These are phyloP conservation scores for Boletus reticuloceps DNA, from an alignment of 768 basidiomycete species.

Conservation along the genomic window DNA sequence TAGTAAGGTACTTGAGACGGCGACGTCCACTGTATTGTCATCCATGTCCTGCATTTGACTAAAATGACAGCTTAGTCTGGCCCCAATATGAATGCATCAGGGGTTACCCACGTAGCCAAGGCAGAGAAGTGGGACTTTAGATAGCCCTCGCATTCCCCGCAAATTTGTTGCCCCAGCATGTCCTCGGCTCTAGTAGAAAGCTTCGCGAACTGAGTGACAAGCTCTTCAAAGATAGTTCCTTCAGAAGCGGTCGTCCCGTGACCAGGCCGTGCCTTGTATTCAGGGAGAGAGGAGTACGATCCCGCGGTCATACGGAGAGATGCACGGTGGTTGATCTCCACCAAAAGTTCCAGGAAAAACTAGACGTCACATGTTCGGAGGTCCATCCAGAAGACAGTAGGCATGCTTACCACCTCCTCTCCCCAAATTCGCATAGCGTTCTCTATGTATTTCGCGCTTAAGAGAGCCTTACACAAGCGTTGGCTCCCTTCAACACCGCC, in stretches of 20 bases:
- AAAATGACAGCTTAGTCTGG: not conserved
- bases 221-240: slow-evolving; percentile 77
- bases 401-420: slow-evolving; percentile 76
- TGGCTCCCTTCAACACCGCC: slow-evolving; percentile 82
- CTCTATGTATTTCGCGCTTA: slow-evolving; percentile 76
- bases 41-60: slow-evolving; percentile 6
- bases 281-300: slow-evolving; percentile 50
- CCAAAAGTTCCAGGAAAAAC: slow-evolving; percentile 93
- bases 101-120: slow-evolving; percentile 39
- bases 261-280: slow-evolving; percentile 24
- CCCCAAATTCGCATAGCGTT: slow-evolving; percentile 77
- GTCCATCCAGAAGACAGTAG: not conserved
- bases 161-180: slow-evolving; percentile 82
- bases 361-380: slow-evolving; percentile 30
- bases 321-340: slow-evolving; percentile 65
- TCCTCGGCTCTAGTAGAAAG: slow-evolving; percentile 75
- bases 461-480: slow-evolving; percentile 78
- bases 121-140: slow-evolving; percentile 71
- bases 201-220: slow-evolving; percentile 61
- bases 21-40: slow-evolving; percentile 32
- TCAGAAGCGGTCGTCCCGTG: slow-evolving; percentile 38
- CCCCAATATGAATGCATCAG: not conserved
- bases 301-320: slow-evolving; percentile 55
- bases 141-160: slow-evolving; percentile 73
- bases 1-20: slow-evolving; percentile 69